A percentile compares a stretch with the other conserved stretches of the same genome.
phyloP scores from a whole-genome alignment of 768 basidiomycete genomes.

The Hypsizygus marmoreus region DNA sequence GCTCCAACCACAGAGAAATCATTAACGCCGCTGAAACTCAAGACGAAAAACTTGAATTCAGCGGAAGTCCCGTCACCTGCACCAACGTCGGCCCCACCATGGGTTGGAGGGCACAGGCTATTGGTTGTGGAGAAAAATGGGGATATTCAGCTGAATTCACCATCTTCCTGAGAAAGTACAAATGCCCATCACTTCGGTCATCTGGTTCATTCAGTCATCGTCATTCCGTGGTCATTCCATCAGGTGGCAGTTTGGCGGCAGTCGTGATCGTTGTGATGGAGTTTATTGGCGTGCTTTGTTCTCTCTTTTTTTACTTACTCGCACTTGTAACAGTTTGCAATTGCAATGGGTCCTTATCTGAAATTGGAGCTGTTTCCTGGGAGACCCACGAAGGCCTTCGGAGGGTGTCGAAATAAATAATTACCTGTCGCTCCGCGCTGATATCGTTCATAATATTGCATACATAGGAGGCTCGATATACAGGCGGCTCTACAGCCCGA shows the following conservation, averaged over 20 bases:
- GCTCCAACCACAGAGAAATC: slow-evolving; percentile 5
- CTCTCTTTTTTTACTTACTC: no score
- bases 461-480: no score
- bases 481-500: no score
- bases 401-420: no score
- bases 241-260: no score
- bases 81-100: slow-evolving; percentile 6
- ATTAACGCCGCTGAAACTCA: slow-evolving; percentile 9
- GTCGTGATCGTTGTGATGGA: no score
- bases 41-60: slow-evolving; percentile 4
- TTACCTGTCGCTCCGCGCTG: background rate
- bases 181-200: no score
- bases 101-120: slow-evolving; percentile 11
- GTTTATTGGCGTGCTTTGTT: no score
- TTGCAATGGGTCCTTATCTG: slow-evolving; percentile 4
- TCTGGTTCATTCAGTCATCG: no score
- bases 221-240: no score
- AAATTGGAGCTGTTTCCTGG: slow-evolving; percentile 17
- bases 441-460: background rate
- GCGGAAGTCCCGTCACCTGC: slow-evolving; percentile 10
- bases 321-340: background rate
- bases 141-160: background rate
- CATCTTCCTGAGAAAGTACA: background rate
- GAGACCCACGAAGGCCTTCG: slow-evolving; percentile 14
- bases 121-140: slow-evolving; percentile 10